These are phyloP conservation scores for Amylostereum chailletii DNA, from an alignment of 1,284 basidiomycete species.

Conservation along the genomic window DNA sequence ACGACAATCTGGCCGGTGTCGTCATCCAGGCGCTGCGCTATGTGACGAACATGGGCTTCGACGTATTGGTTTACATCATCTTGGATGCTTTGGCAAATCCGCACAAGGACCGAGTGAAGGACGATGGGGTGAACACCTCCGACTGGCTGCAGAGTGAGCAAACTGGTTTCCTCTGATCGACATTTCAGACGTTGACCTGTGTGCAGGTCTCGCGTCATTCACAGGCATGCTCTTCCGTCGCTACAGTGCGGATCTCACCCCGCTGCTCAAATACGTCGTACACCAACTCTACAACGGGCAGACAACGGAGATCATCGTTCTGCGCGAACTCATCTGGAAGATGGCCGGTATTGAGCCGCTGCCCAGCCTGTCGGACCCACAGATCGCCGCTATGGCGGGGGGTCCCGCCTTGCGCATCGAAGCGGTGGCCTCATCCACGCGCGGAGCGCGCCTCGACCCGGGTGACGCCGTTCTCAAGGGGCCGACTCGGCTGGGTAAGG, in stretches of 20 bases:
- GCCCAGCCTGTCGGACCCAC: conserved; percentile 80
- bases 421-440: conserved; percentile 63
- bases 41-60: conserved; percentile 88
- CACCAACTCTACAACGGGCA: conserved; percentile 84
- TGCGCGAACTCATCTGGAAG: conserved; percentile 89
- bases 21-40: conserved; percentile 89
- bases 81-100: conserved; percentile 87
- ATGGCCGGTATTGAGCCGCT: conserved; percentile 94
- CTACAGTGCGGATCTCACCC: conserved; percentile 77
- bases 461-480: conserved; percentile 51
- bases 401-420: conserved; percentile 85
- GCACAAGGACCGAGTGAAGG: conserved; percentile 78
- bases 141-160: conserved; percentile 90
- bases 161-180: not conserved
- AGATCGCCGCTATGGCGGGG: conserved; percentile 85
- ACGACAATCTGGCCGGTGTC: conserved; percentile 88
- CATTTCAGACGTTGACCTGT: conserved; percentile 12
- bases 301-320: conserved; percentile 83
- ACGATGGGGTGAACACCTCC: conserved; percentile 86
- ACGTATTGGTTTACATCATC: conserved; percentile 85
- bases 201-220: conserved; percentile 80
- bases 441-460: conserved; percentile 64
- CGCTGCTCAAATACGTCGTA: conserved; percentile 84
- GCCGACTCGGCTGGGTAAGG: conserved; percentile 60
- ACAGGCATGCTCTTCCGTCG: conserved; percentile 88